Evolutionary conservation across 192 early-diverging fungal genomes (phyloP).

Genomic region (Umbelopsis isabellina): DNA sequence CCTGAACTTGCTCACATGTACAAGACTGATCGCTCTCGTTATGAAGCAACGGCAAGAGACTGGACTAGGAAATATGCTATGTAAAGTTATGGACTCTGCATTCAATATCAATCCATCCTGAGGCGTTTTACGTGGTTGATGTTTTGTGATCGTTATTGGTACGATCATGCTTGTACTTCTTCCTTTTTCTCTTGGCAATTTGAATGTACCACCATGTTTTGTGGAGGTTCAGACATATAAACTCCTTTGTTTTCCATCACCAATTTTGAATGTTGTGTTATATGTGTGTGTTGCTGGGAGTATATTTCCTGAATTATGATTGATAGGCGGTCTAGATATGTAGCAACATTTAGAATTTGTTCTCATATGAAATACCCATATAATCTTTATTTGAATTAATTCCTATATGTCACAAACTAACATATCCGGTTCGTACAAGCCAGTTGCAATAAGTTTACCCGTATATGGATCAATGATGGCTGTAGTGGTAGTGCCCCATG

Average conservation of each 20-base stretch:
- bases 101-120: conserved; percentile 12
- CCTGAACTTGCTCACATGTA: conserved; percentile 98
- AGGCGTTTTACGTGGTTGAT: conserved; percentile 16
- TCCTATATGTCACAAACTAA: conserved; percentile 21
- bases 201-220: conserved; percentile 1
- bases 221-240: conserved; percentile 20
- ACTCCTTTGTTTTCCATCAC: conserved; percentile 20
- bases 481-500: conserved; percentile 22
- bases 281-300: not conserved
- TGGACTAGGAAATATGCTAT: conserved; percentile 93
- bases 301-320: too few species aligned
- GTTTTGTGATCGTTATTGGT: conserved; percentile 10
- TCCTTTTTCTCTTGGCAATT: conserved; percentile 22
- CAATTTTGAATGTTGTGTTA: not conserved
- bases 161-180: conserved; percentile 22
- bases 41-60: conserved; percentile 89
- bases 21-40: conserved; percentile 90
- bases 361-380: too few species aligned
- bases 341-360: too few species aligned
- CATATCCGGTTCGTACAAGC: conserved; percentile 25
- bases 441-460: conserved; percentile 21
- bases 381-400: too few species aligned
- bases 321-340: too few species aligned
- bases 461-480: conserved; percentile 17
- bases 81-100: conserved; percentile 9